Conservation (phyloP, 139 green algal genomes). For the Asterochloris erici region DNA sequence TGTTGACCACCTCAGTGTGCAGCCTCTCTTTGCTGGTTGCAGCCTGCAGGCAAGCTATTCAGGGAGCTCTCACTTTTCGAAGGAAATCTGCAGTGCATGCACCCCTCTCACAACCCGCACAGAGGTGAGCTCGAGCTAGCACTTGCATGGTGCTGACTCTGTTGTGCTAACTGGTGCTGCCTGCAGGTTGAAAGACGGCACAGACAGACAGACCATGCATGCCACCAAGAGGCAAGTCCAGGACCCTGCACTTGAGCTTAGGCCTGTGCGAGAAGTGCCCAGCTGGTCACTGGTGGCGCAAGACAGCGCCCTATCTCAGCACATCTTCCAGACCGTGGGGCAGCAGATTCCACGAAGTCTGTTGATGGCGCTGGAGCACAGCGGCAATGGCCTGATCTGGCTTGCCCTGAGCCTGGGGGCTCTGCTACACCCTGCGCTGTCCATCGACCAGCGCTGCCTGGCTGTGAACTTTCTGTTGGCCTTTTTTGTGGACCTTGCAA, state of each 20-base stretch:
- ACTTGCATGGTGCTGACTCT: not conserved
- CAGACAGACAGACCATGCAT: not conserved
- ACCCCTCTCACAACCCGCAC: too few species aligned
- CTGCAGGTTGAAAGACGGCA: not conserved
- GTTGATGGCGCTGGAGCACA: conserved; percentile 45
- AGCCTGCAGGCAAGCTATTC: too few species aligned
- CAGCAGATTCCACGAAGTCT: conserved; percentile 28
- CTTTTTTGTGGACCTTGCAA: conserved; percentile 45
- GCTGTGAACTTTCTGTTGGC: conserved; percentile 39
- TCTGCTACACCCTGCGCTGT: conserved; percentile 7
- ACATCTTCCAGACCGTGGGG: conserved; percentile 15
- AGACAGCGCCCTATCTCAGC: conserved; percentile 14
- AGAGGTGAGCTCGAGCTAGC: too few species aligned
- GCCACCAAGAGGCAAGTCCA: not conserved
- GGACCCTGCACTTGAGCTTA: not conserved
- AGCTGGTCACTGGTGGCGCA: not conserved
- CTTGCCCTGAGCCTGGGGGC: conserved; percentile 7
- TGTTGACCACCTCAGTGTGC: too few species aligned
- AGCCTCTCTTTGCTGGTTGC: too few species aligned
- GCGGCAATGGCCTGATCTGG: conserved; percentile 54
- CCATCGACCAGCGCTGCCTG: not conserved
- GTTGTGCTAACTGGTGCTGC: not conserved
- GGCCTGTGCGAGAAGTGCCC: not conserved
- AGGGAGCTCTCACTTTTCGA: too few species aligned
- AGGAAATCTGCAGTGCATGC: too few species aligned